Base-by-base conservation (phyloP, 2,329 filamentous ascomycete genomes). In the Dothistroma pini region DNA sequence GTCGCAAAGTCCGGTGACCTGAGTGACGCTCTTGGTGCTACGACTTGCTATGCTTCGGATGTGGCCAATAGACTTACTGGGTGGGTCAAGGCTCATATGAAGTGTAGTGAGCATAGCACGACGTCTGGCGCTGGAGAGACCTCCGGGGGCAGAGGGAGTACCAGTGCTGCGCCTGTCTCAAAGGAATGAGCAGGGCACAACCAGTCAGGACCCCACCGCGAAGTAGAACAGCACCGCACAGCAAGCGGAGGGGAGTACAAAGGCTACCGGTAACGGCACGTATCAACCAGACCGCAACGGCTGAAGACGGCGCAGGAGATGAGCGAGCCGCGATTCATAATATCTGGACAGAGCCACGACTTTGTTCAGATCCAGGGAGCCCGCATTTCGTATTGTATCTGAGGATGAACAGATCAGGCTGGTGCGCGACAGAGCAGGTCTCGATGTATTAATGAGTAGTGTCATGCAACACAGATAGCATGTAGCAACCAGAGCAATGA, bases 41-140 rank as follows among this genome's bases (percentile, higher is more conserved):
- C 80, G 19, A 75, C 77, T 63, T 83, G 80, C 73, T 84, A 84
- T 68, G 74, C 77, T 9, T 76, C 73, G 19, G 82, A 84, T 63
- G 73, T 84, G 63, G 81, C 82, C 51, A 82, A 82, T 66, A 73
- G 79, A 52, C 71, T 82, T 44, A 70, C 71, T 12, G 76, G 78
- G 12, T 80, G 78, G 78, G 63, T 67, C n/a, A 63, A 58, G 54
- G 66, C 63, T n/a, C 50, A 54, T 16, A 55, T 29, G 31, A 56
- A 53, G 31, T 59, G 51, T 35, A 53, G 21, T 12, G 22, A 51
- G 21, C 19, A 51, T n/a, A 11, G 12, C 48, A 29, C 41, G 16
- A 19, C 35, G 35, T 16, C 35, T 38, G 35, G 11, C 35, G 35
- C 4, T 5, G 14, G 10, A 38, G 34, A 38, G 34, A 38, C 34